phyloP scores from a whole-genome alignment of 192 early-diverging fungal species.

The Coemansia sp. region DNA sequence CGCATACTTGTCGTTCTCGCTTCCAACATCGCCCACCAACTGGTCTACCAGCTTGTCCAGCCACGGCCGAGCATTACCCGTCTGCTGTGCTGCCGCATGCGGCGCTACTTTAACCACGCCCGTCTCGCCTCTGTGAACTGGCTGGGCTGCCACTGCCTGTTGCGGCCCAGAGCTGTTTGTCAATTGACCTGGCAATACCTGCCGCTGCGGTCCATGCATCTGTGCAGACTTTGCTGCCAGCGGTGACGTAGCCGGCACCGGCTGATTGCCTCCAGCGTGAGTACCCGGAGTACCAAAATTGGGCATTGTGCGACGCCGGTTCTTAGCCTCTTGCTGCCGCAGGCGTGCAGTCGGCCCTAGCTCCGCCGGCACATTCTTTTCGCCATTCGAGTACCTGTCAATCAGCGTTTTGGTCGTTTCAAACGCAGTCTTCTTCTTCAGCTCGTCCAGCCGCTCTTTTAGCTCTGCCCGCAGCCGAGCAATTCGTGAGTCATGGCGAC shows the following conservation, averaged over 20 bases:
- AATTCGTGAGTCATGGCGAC: conserved; percentile 32
- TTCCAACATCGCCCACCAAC: conserved; percentile 83
- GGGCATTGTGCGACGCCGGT: conserved; percentile 43
- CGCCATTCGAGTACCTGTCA: conserved; percentile 76
- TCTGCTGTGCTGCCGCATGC: conserved; percentile 13
- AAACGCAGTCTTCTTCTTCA: conserved; percentile 93
- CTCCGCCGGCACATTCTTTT: conserved; percentile 2
- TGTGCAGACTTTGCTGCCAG: conserved; percentile 15
- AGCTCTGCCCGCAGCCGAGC: conserved; percentile 56
- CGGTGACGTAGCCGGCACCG: conserved; percentile 70
- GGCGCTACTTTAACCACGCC: conserved; percentile 35
- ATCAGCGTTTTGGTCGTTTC: conserved; percentile 86
- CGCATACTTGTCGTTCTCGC: conserved; percentile 87
- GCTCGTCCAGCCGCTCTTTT: conserved; percentile 81
- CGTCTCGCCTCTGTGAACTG: not conserved
- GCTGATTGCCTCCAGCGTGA: conserved; percentile 61
- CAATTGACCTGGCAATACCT: not conserved
- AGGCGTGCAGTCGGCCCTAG: conserved; percentile 1
- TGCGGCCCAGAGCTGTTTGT: not conserved
- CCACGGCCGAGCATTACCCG: conserved; percentile 60
- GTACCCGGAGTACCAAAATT: conserved; percentile 72
- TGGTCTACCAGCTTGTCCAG: conserved; percentile 91
- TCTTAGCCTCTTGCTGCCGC: conserved; percentile 22
- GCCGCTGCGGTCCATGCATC: not conserved
- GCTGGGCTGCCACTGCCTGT: not conserved